These are phyloP conservation scores for Thalassiosira mediterranea DNA, from an alignment of 352 stramenopile species.

Conservation along the genomic window DNA sequence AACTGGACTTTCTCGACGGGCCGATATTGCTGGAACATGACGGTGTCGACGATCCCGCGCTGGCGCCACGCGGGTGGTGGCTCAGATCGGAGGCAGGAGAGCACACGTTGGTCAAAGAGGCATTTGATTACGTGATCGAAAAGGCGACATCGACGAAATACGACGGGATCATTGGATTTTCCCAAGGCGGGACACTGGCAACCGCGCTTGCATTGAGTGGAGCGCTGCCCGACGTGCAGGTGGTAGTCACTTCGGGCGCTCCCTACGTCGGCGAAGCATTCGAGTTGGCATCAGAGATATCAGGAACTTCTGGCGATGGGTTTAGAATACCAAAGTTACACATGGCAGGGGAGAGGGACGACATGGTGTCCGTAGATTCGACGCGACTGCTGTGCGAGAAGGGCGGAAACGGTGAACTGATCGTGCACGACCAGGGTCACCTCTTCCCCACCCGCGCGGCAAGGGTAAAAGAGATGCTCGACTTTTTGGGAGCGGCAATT, in stretches of 20 bases:
- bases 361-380: conserved; percentile 61
- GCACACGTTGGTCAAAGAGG: conserved; percentile 42
- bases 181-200: conserved; percentile 65
- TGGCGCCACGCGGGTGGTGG: conserved; percentile 41
- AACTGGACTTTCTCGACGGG: conserved; percentile 71
- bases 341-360: conserved; percentile 68
- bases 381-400: conserved; percentile 48
- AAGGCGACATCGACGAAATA: conserved; percentile 51
- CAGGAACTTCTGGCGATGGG: conserved; percentile 5
- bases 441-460: conserved; percentile 67
- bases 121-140: conserved; percentile 61
- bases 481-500: conserved; percentile 71
- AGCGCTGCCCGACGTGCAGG: conserved; percentile 49
- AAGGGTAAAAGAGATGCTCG: conserved; percentile 64
- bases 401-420: conserved; percentile 60
- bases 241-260: conserved; percentile 66
- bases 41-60: conserved; percentile 3
- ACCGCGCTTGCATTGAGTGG: conserved; percentile 59
- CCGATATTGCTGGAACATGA: conserved; percentile 44
- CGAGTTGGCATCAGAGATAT: conserved; percentile 27
- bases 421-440: conserved; percentile 73
- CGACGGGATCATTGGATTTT: conserved; percentile 72
- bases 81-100: conserved; percentile 22
- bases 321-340: conserved; percentile 70
- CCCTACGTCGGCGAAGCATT: conserved; percentile 57